Evolutionary conservation across 73 alveolate genomes (phyloP).

Genomic region (Tetrahymena elliotti): DNA sequence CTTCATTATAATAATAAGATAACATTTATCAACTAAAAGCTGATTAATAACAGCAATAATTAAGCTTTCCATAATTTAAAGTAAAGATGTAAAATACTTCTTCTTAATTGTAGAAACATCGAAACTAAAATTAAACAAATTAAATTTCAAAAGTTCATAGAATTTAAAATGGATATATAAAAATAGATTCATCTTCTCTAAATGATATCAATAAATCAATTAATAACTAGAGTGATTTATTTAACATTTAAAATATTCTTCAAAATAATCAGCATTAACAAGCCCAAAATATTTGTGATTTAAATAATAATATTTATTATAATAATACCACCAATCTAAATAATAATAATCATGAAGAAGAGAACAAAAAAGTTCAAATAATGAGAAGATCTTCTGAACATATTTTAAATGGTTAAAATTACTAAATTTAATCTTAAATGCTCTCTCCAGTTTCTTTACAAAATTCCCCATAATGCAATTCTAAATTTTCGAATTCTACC

Average conservation of each 20-base stretch:
- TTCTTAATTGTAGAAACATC: not conserved
- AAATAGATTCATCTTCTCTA: not conserved
- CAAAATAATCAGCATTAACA: not conserved
- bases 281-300: not conserved
- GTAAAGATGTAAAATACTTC: not conserved
- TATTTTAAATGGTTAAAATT: too few species aligned
- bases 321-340: not conserved
- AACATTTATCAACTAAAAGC: too few species aligned
- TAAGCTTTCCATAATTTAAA: not conserved
- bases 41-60: not conserved
- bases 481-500: not conserved
- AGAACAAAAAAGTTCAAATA: too few species aligned
- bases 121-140: not conserved
- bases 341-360: not conserved
- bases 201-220: not conserved
- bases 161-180: not conserved
- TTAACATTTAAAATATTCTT: not conserved
- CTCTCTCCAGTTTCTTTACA: not conserved
- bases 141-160: not conserved
- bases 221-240: not conserved
- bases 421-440: not conserved
- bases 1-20: not conserved
- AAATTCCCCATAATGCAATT: not conserved
- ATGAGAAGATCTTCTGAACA: not conserved
- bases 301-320: too few species aligned